Conservation (phyloP, 2,329 filamentous ascomycete genomes). For the Aspergillus unguis region DNA sequence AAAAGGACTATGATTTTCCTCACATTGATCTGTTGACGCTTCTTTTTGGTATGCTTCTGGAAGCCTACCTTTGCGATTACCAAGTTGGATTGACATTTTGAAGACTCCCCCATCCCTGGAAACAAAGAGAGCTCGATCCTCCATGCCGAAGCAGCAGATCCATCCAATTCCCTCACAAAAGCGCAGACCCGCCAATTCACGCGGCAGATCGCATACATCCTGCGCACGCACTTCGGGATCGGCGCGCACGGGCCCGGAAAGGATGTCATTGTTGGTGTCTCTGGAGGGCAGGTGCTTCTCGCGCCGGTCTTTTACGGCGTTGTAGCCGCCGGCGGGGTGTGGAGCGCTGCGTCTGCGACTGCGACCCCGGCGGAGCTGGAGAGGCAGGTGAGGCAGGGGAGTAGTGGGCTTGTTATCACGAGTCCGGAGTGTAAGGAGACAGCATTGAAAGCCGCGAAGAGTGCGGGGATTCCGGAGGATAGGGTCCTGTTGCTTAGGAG, state of each 20-base stretch:
- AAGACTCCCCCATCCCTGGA: conserved; percentile 12
- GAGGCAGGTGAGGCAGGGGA: conserved; percentile 15
- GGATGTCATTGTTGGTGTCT: conserved; percentile 14
- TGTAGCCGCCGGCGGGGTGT: conserved; percentile 15
- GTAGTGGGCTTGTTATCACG: conserved; percentile 12
- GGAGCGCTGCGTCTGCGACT: conserved; percentile 14
- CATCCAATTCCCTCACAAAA: conserved; percentile 16
- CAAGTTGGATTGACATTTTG: background rate
- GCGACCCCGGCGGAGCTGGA: conserved; percentile 13
- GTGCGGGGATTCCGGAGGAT: conserved; percentile 9
- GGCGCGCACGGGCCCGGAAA: conserved; percentile 11
- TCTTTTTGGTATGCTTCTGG: conserved; percentile 10
- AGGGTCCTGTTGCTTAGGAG: conserved; percentile 12
- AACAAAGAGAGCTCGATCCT: conserved; percentile 13
- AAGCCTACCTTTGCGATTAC: background rate
- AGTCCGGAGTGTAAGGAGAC: conserved; percentile 11
- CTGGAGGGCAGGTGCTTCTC: conserved; percentile 12
- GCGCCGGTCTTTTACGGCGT: conserved; percentile 16
- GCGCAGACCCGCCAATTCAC: conserved; percentile 12
- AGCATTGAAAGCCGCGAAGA: conserved; percentile 11
- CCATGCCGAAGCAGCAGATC: conserved; percentile 15
- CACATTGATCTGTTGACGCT: conserved; percentile 13
- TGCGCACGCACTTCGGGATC: conserved; percentile 14
- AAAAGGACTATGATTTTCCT: conserved; percentile 15
- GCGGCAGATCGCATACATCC: conserved; percentile 15